Evolutionary conservation across 441 rosid species (phyloP).

Genomic region (Populus trichocarpa): DNA sequence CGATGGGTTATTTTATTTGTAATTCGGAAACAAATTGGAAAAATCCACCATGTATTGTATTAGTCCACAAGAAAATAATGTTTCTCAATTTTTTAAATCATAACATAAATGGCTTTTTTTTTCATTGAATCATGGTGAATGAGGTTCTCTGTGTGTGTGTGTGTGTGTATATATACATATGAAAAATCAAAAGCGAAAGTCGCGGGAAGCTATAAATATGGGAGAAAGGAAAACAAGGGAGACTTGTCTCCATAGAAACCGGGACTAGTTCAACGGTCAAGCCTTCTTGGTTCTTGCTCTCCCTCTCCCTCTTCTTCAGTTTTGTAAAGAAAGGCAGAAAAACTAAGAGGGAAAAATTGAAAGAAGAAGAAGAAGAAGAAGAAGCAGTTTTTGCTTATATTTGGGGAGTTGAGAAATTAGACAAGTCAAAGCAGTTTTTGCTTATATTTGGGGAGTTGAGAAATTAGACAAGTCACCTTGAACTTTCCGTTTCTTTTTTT

Average conservation of each 20-base stretch:
- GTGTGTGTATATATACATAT: not conserved
- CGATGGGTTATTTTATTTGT: no score
- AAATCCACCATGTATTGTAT: not conserved
- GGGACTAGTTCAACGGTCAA: conserved; percentile 31
- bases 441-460: not conserved
- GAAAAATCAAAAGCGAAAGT: conserved; percentile 22
- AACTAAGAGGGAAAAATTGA: not conserved
- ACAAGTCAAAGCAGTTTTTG: not conserved
- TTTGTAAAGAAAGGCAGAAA: not conserved
- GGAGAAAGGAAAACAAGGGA: not conserved
- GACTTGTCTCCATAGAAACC: conserved; percentile 10
- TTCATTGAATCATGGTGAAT: no score
- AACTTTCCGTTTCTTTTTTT: conserved; percentile 3
- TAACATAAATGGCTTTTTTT: no score
- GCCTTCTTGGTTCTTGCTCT: not conserved
- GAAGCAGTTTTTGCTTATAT: not conserved
- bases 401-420: not conserved
- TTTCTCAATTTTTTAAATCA: no score
- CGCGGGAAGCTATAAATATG: conserved; percentile 36
- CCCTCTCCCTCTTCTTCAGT: not conserved
- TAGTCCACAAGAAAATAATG: not conserved
- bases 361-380: not conserved
- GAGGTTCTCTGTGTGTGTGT: no score
- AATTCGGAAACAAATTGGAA: no score
- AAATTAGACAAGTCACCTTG: not conserved